phyloP scores from a whole-genome alignment of 495 filamentous ascomycete genomes.

The Annulohypoxylon nitens region DNA sequence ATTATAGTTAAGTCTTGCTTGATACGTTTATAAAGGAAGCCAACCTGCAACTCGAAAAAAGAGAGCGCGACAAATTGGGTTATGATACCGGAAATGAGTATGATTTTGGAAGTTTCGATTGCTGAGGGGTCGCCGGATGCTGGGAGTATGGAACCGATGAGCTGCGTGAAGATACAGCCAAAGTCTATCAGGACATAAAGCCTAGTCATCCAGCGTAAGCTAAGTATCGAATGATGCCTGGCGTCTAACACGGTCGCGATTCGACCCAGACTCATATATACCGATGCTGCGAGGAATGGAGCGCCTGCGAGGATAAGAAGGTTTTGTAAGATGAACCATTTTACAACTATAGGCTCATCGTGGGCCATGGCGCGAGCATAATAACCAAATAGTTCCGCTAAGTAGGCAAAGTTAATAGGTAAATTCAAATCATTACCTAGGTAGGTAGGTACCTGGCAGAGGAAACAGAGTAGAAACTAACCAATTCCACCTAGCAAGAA shows the following conservation, averaged over 20 bases:
- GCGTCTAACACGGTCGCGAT: background rate
- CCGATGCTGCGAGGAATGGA: background rate
- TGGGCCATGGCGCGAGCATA: background rate
- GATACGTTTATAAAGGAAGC: background rate
- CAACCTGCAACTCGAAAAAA: background rate
- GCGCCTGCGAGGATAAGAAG: background rate
- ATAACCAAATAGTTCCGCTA: background rate
- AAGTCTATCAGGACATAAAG: slow-evolving; percentile 9
- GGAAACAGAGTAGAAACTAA: background rate
- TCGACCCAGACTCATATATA: background rate
- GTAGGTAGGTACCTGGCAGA: too few species aligned
- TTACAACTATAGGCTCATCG: background rate
- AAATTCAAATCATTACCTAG: too few species aligned
- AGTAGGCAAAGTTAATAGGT: too few species aligned
- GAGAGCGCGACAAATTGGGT: background rate
- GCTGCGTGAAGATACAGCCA: background rate
- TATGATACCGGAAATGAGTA: background rate
- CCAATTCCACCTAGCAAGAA: background rate
- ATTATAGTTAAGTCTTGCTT: background rate
- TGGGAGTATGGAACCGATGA: background rate
- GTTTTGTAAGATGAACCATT: background rate
- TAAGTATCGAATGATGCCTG: background rate
- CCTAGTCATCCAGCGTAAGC: slow-evolving; percentile 9
- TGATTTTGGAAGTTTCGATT: background rate
- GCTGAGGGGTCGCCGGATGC: background rate